A percentile compares a stretch with the other conserved stretches of the same genome.
These are phyloP conservation scores for Diplodia sapinea DNA, from an alignment of 2,329 filamentous ascomycete genomes.

Conservation along the genomic window DNA sequence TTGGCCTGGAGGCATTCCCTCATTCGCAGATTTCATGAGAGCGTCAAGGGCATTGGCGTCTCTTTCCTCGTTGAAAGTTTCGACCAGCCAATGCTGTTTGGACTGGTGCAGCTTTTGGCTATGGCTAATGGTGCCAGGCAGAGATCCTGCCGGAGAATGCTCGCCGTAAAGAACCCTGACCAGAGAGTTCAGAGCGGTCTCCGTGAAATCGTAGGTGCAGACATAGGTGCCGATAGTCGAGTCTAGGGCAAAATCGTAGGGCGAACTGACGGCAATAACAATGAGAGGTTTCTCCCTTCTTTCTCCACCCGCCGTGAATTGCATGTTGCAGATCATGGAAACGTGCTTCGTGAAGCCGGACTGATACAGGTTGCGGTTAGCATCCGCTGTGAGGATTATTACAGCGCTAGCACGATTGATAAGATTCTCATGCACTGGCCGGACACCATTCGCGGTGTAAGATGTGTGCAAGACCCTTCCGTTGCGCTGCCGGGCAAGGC, in stretches of 20 bases:
- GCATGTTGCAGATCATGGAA: conserved; percentile 90
- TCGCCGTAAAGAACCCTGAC: conserved; percentile 86
- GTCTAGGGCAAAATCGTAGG: conserved; percentile 96
- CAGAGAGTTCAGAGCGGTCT: conserved; percentile 83
- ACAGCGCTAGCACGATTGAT: conserved; percentile 88
- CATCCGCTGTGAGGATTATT: conserved; percentile 90
- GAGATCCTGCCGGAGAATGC: conserved; percentile 59
- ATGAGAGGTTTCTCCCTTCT: conserved; percentile 80
- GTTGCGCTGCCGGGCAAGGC: conserved; percentile 82
- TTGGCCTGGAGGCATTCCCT: conserved; percentile 68
- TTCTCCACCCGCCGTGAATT: conserved; percentile 72
- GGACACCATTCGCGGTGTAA: conserved; percentile 90
- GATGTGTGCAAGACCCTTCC: conserved; percentile 91
- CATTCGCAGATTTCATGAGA: conserved; percentile 73
- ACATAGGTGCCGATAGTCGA: conserved; percentile 88
- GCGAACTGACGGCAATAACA: conserved; percentile 91
- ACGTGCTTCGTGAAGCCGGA: conserved; percentile 95
- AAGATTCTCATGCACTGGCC: conserved; percentile 90
- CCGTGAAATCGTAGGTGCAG: conserved; percentile 95
- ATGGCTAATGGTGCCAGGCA: conserved; percentile 78
- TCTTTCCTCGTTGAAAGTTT: conserved; percentile 80
- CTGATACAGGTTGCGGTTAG: conserved; percentile 92
- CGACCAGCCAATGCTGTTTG: conserved; percentile 94
- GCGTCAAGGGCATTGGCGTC: conserved; percentile 75
- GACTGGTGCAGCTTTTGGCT: conserved; percentile 87